Evolutionary conservation across 1,139 yeast genomes (phyloP).

Genomic region (Candida sp.): DNA sequence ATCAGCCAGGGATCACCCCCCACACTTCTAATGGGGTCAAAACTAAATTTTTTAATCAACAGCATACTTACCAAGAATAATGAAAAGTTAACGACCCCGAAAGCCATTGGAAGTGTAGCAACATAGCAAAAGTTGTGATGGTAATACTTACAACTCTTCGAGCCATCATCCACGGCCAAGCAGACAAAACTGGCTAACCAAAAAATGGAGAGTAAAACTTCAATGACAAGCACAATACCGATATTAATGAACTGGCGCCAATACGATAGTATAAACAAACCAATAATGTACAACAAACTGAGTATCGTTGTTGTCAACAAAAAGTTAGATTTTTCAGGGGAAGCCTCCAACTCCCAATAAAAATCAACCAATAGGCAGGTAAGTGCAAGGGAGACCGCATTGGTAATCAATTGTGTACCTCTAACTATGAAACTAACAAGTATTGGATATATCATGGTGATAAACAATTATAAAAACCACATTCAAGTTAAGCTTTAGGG

Average conservation of each 20-base stretch:
- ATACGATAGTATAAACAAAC: conserved; percentile 4
- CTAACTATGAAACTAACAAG: neutral
- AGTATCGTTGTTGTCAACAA: conserved; percentile 2
- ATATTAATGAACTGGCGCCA: conserved; percentile 10
- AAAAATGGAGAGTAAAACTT: conserved; percentile 18
- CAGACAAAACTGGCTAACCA: conserved; percentile 24
- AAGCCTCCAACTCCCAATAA: neutral
- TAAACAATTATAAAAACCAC: neutral
- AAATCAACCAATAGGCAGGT: neutral
- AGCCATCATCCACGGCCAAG: conserved; percentile 22
- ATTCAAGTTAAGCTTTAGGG: too few species aligned
- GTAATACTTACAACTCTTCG: too few species aligned
- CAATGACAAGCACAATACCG: conserved; percentile 15
- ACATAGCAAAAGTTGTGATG: too few species aligned
- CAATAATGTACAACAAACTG: conserved; percentile 3
- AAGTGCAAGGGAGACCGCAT: conserved; percentile 1
- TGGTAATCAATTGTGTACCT: neutral
- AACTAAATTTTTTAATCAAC: too few species aligned
- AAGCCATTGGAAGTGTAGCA: too few species aligned
- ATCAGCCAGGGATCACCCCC: too few species aligned
- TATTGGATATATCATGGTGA: neutral
- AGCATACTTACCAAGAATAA: too few species aligned
- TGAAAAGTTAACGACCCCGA: too few species aligned
- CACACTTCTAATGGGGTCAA: too few species aligned
- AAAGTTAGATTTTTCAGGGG: neutral